These are phyloP conservation scores for Begonia peltatifolia DNA, from an alignment of 306 rosid species.

Conservation along the genomic window DNA sequence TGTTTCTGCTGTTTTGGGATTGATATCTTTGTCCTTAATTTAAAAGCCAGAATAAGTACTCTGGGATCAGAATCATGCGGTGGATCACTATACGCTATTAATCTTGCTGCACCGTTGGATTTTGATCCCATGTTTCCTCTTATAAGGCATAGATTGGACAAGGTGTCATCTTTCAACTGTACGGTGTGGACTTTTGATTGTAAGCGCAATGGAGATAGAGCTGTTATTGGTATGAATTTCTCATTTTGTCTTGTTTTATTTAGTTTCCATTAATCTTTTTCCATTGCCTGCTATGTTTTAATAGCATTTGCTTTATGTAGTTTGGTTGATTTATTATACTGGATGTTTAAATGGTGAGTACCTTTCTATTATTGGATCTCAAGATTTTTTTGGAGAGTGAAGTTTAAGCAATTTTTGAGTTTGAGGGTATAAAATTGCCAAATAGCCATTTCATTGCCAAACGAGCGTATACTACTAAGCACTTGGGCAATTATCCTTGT, in stretches of 20 bases:
- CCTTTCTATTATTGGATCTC: too few species aligned
- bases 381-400: too few species aligned
- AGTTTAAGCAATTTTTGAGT: too few species aligned
- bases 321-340: too few species aligned
- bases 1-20: too few species aligned
- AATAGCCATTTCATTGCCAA: too few species aligned
- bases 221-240: slow-evolving; percentile 49
- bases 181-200: slow-evolving; percentile 81
- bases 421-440: too few species aligned
- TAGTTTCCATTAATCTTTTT: not conserved
- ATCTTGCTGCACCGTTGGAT: slow-evolving; percentile 45
- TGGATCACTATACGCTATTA: slow-evolving; percentile 47
- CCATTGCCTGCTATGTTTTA: too few species aligned
- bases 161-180: slow-evolving; percentile 45
- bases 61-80: slow-evolving; percentile 63
- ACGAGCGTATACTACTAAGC: too few species aligned
- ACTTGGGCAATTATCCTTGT: too few species aligned
- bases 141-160: slow-evolving; percentile 33
- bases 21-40: slow-evolving; percentile 28
- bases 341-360: too few species aligned
- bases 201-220: slow-evolving; percentile 36
- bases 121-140: slow-evolving; percentile 20
- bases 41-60: slow-evolving; percentile 40
- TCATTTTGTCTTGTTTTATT: not conserved
- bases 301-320: too few species aligned